These are phyloP conservation scores for Rhodotorula toruloides DNA, from an alignment of 768 basidiomycete genomes.

Conservation along the genomic window DNA sequence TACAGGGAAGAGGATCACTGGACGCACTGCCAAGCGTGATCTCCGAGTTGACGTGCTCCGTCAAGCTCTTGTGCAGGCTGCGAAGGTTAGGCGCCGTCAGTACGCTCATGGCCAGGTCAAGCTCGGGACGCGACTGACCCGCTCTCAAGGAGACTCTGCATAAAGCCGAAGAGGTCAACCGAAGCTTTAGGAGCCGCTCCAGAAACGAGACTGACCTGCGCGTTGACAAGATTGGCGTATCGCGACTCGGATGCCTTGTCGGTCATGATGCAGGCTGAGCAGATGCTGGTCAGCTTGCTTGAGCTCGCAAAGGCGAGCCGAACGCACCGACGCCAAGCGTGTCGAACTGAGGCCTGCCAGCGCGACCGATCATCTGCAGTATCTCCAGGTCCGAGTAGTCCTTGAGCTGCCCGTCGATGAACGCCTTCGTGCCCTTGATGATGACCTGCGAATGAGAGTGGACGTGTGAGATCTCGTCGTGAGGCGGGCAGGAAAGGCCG, in stretches of 20 bases:
- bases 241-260: conserved; percentile 66
- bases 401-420: conserved; percentile 55
- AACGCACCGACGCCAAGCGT: conserved; percentile 65
- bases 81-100: background rate
- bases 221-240: conserved; percentile 58
- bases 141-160: conserved; percentile 71
- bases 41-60: conserved; percentile 92
- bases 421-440: conserved; percentile 82
- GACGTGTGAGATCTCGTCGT: background rate
- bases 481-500: conserved; percentile 43
- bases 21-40: conserved; percentile 56
- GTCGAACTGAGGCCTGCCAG: conserved; percentile 53
- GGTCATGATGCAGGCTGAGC: conserved; percentile 61
- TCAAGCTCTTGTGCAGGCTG: conserved; percentile 67
- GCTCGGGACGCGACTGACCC: conserved; percentile 42
- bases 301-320: background rate
- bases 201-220: conserved; percentile 6
- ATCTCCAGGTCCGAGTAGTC: conserved; percentile 92
- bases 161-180: background rate
- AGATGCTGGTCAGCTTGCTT: background rate
- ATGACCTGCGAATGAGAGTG: conserved; percentile 47
- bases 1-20: background rate
- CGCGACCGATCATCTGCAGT: conserved; percentile 86
- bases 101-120: no score
- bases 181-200: no score